Percentiles rank a stretch among this genome's conserved stretches.
These are phyloP conservation scores for Verticillium nubilum DNA, from an alignment of 2,329 filamentous ascomycete genomes.

Conservation along the genomic window DNA sequence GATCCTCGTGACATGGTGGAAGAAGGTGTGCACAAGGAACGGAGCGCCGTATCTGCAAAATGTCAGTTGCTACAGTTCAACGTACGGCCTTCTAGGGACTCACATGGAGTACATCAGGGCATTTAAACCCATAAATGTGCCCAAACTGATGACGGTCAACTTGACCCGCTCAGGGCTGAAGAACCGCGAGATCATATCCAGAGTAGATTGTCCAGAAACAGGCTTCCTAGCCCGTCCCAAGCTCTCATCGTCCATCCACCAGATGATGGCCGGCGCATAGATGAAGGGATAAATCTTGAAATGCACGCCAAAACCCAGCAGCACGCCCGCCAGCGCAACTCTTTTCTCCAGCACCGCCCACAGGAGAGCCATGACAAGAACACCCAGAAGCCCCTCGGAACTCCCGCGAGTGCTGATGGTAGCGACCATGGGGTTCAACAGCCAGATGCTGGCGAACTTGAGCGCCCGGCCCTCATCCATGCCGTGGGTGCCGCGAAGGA, in stretches of 20 bases:
- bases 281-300: slow-evolving; percentile 99
- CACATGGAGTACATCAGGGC: slow-evolving; percentile 70
- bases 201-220: neutral
- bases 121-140: slow-evolving; percentile 72
- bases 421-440: slow-evolving; percentile 97
- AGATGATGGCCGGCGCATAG: slow-evolving; percentile 76
- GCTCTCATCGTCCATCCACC: slow-evolving; percentile 66
- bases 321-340: slow-evolving; percentile 60
- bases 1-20: slow-evolving; percentile 87
- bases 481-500: slow-evolving; percentile 32
- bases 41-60: slow-evolving; percentile 64
- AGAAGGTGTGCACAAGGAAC: slow-evolving; percentile 85
- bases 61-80: neutral
- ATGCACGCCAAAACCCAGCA: slow-evolving; percentile 83
- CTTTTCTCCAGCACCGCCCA: slow-evolving; percentile 69
- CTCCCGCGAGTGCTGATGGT: slow-evolving; percentile 94
- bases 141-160: slow-evolving; percentile 59
- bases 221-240: slow-evolving; percentile 19
- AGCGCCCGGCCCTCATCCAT: slow-evolving; percentile 54
- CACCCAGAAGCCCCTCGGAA: slow-evolving; percentile 83
- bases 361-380: slow-evolving; percentile 74
- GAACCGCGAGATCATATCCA: slow-evolving; percentile 28
- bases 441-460: slow-evolving; percentile 80
- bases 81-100: slow-evolving; percentile 22
- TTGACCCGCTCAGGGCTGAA: slow-evolving; percentile 48